A percentile compares a stretch with the other conserved stretches of the same genome.
Conservation (phyloP, 306 rosid species). For the Oxytropis ochrocephala region DNA sequence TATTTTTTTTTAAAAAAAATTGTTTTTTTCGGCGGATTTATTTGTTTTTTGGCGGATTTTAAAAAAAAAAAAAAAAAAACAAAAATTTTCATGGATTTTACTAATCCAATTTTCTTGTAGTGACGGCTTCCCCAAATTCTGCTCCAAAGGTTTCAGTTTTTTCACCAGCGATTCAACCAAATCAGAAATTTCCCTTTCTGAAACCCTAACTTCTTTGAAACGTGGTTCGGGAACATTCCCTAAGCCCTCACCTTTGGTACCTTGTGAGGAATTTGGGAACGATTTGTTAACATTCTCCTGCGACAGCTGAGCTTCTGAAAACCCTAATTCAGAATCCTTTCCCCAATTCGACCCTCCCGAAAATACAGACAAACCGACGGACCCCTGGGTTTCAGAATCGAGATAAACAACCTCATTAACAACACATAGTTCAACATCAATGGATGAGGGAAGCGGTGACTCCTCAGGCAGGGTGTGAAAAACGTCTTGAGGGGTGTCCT, state of each 20-base stretch:
- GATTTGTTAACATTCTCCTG: background rate
- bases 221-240: background rate
- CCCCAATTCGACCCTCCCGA: constrained; percentile 22
- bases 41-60: too few relatives aligned
- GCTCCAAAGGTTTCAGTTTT: constrained; percentile 6
- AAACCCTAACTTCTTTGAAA: background rate
- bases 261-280: background rate
- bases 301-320: background rate
- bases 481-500: constrained; percentile 24
- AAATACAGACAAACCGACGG: background rate
- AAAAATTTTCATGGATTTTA: too few relatives aligned
- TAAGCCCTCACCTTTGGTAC: background rate
- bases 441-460: constrained; percentile 11
- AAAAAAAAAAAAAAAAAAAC: too few relatives aligned
- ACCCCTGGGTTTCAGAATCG: background rate
- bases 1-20: too few relatives aligned
- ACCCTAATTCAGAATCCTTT: constrained; percentile 31
- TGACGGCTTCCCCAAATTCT: background rate
- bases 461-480: constrained; percentile 56
- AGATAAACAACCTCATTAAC: background rate
- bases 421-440: background rate
- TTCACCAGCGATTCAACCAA: constrained; percentile 13
- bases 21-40: too few relatives aligned
- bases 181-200: constrained; percentile 9
- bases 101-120: too few relatives aligned